Evolutionary conservation across 768 basidiomycete genomes (phyloP), one percentile per base, ranked within the genome.

Genomic region (Pholiota microspora): DNA sequence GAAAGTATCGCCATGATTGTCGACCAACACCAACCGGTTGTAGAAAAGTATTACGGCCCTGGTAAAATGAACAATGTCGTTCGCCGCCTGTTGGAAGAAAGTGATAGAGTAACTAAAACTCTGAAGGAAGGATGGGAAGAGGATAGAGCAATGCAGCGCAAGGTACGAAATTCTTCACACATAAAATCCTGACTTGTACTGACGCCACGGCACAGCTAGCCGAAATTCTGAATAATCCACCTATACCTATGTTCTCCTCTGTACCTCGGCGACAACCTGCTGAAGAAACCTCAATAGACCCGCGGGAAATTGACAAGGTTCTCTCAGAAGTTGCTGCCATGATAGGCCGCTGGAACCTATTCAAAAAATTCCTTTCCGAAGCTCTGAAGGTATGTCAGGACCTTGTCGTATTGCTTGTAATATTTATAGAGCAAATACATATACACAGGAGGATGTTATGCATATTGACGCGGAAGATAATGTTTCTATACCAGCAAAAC

Each of bases 1-100:
- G 97, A 99, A 72, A 89, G 88, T 53, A 88, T 99, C 48, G 97
- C 95, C 0, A 84, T 92, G 77, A 94, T 99, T 59, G 87, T 99
- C 18, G 94, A 96, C 63, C 97, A 99, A 64, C 97, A 99, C 66
- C 96, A 97, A 61, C 92, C 94, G 2, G 85, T 99, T 4, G 95
- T 99, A 0, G 96, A 98, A 66, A 98, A 97, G 71, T 98, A 99
- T 71, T 99, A 99, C 63, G 97, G 97, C 0, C 62, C 69, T 7
- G 90, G 93, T 0, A 88, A 89, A 68, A 98, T 98, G 96, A 73
- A 77, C 36, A 80, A 71, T 31, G 93, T 96, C 10, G 81, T 94
- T 2, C 73, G 78, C 21, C 79, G 85, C 38, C 75, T 99, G 7
- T 69, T 97, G 45, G 82, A 86, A 53, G 95, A 98, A 66, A 91